Conservation (phyloP, 345 rosid species). For the Brassica juncea region DNA sequence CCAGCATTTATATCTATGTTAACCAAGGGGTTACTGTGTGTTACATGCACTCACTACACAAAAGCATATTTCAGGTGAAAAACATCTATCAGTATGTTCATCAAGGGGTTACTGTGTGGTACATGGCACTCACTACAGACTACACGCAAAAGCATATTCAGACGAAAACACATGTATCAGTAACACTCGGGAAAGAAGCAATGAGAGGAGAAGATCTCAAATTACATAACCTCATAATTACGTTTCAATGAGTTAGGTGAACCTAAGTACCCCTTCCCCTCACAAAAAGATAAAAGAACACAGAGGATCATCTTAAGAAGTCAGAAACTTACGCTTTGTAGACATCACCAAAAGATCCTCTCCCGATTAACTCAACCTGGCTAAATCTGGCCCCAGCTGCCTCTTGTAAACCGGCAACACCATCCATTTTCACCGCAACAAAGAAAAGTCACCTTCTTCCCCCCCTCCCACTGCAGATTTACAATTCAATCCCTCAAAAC, state of each 20-base stretch:
- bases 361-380: slow-evolving; percentile 82
- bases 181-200: not conserved
- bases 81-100: too few relatives aligned
- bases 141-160: not conserved
- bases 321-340: slow-evolving; percentile 76
- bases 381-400: slow-evolving; percentile 81
- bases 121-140: too few relatives aligned
- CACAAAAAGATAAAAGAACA: not conserved
- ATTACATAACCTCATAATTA: not conserved
- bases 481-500: slow-evolving; percentile 25
- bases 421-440: slow-evolving; percentile 57
- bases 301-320: too few relatives aligned
- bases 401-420: slow-evolving; percentile 72
- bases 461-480: slow-evolving; percentile 19
- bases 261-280: not conserved
- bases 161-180: not conserved
- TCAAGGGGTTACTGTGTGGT: too few relatives aligned
- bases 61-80: too few relatives aligned
- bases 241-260: not conserved
- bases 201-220: not conserved
- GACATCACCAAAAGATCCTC: slow-evolving; percentile 97
- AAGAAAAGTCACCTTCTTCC: not conserved
- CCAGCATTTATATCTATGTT: too few relatives aligned
- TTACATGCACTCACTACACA: too few relatives aligned
- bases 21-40: too few relatives aligned